A percentile compares a stretch with the other conserved stretches of the same genome.
phyloP scores from a whole-genome alignment of 257 asterid genomes.

The Nicotiana attenuata region DNA sequence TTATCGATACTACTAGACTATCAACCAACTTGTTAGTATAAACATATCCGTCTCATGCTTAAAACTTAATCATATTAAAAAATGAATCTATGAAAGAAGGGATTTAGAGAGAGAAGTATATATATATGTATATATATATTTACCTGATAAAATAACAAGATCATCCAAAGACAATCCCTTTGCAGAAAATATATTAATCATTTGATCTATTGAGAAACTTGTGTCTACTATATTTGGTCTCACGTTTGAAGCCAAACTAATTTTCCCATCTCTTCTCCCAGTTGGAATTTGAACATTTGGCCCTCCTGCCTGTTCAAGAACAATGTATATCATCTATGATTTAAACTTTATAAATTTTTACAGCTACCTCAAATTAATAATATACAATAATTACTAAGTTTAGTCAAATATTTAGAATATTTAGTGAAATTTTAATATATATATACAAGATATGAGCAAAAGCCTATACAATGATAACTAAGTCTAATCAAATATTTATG shows the following conservation, averaged over 20 bases:
- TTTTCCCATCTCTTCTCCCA: slow-evolving; percentile 67
- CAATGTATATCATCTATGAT: too few relatives aligned
- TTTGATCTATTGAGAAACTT: slow-evolving; percentile 60
- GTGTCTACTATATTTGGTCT: slow-evolving; percentile 75
- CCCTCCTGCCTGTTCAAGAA: slow-evolving; percentile 58
- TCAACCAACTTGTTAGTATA: too few relatives aligned
- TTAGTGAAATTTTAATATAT: too few relatives aligned
- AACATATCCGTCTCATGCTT: neutral
- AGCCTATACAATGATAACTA: too few relatives aligned
- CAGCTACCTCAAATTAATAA: too few relatives aligned
- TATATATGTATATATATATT: neutral
- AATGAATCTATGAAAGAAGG: neutral
- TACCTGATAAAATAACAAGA: slow-evolving; percentile 76
- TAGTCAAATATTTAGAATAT: too few relatives aligned
- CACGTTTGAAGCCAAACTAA: slow-evolving; percentile 52
- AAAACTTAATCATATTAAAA: neutral
- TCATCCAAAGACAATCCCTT: slow-evolving; percentile 69
- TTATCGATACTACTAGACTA: too few relatives aligned
- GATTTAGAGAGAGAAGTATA: neutral
- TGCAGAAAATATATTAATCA: slow-evolving; percentile 45
- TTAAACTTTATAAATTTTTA: too few relatives aligned
- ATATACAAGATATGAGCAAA: too few relatives aligned
- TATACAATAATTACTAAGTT: too few relatives aligned
- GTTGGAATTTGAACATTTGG: slow-evolving; percentile 57
- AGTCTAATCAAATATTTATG: too few relatives aligned